A percentile compares a stretch with the other conserved stretches of the same genome.
These are phyloP conservation scores for Circinella minor DNA, from an alignment of 371 early-diverging fungal genomes.

Conservation along the genomic window DNA sequence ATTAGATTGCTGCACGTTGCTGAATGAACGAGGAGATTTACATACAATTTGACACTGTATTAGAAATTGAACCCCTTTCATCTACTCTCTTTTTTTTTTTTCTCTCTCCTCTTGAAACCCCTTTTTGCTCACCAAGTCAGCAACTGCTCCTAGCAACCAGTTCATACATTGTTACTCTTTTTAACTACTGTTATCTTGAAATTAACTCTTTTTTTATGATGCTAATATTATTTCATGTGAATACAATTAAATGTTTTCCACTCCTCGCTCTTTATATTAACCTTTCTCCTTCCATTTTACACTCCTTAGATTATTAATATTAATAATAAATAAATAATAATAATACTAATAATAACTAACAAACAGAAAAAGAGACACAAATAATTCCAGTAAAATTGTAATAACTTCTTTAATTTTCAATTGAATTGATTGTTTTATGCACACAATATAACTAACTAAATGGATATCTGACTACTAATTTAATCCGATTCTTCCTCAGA, in stretches of 20 bases:
- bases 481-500: slow-evolving; percentile 37
- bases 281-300: not conserved
- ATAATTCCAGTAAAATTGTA: too few species aligned
- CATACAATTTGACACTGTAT: slow-evolving; percentile 5
- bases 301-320: not conserved
- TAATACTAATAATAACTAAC: too few species aligned
- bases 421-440: not conserved
- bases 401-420: not conserved
- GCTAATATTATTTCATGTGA: too few species aligned
- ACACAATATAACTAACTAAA: not conserved
- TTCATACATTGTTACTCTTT: not conserved
- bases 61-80: not conserved
- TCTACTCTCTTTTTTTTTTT: not conserved
- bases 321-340: not conserved
- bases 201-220: not conserved
- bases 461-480: not conserved
- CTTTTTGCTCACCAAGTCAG: not conserved
- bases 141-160: not conserved
- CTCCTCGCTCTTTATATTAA: too few species aligned
- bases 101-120: not conserved
- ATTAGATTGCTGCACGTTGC: slow-evolving; percentile 6
- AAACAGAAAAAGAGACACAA: too few species aligned
- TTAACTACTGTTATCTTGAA: not conserved
- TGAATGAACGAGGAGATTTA: slow-evolving; percentile 10
- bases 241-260: too few species aligned